These are phyloP conservation scores for Clarireedia homoeocarpa DNA, from an alignment of 2,329 filamentous ascomycete genomes.

Conservation along the genomic window DNA sequence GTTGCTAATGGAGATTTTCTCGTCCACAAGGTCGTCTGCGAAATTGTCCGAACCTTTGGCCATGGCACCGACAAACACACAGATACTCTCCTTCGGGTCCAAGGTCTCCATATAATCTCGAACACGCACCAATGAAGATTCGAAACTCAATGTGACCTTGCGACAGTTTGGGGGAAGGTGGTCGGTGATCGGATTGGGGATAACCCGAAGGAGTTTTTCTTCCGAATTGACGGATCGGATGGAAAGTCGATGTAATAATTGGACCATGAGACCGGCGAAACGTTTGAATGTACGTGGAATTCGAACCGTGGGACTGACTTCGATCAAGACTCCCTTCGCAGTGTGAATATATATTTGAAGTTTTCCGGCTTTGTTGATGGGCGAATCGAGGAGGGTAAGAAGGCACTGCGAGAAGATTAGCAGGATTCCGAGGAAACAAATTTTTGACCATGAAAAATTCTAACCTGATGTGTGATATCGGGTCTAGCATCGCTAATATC, in stretches of 20 bases:
- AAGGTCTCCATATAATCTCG: conserved; percentile 81
- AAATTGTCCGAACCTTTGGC: conserved; percentile 95
- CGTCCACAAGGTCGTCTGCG: conserved; percentile 87
- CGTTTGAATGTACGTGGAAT: conserved; percentile 98
- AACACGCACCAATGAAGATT: conserved; percentile 78
- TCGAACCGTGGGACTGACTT: conserved; percentile 95
- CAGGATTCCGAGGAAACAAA: conserved; percentile 12
- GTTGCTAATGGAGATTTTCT: conserved; percentile 97
- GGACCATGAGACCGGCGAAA: conserved; percentile 97
- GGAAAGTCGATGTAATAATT: conserved; percentile 88
- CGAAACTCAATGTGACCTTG: conserved; percentile 94
- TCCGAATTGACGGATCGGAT: conserved; percentile 96
- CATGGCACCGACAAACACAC: conserved; percentile 97
- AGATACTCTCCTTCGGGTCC: conserved; percentile 80
- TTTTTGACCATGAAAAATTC: conserved; percentile 28
- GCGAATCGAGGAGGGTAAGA: conserved; percentile 92
- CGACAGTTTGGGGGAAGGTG: conserved; percentile 95
- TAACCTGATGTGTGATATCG: conserved; percentile 97
- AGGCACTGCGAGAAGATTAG: conserved; percentile 60
- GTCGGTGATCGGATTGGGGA: conserved; percentile 96
- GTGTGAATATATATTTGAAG: conserved; percentile 99
- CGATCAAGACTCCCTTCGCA: conserved; percentile 92
- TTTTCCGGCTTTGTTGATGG: conserved; percentile 95
- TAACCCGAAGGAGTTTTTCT: conserved; percentile 94
- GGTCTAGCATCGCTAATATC: conserved; percentile 97